Evolutionary conservation across 1,284 basidiomycete species (phyloP), one percentile per base, ranked within the genome.

Genomic region (Leucoagaricus sp.): DNA sequence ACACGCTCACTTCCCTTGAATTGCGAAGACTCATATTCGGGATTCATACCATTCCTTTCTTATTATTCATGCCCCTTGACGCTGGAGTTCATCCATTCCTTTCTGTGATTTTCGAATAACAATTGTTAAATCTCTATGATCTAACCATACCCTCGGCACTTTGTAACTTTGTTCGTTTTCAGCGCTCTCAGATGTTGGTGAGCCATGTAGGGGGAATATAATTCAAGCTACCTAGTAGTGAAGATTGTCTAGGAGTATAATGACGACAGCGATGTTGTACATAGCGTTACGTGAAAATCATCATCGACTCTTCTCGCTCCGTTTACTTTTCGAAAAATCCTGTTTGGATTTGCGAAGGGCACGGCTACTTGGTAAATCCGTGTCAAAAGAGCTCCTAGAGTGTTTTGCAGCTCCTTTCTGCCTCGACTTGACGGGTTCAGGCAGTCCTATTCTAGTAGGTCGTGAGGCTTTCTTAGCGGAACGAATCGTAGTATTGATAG

Each of bases 391-490:
- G 26, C 57, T 51, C 44, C 45, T 61, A 36, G 57, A 56, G 21
- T 33, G 56, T 47, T 40, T 52, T 31, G 53, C 45, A 15, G 33
- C 41, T 19, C 44, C 44, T 26, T 25, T 41, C 48, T 33, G 57
- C 53, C 45, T 54, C 53, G 33, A 36, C 17, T 49, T 47, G 4
- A 56, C 60, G 26, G 53, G 60, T 25, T 67, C 64, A 21, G 67
- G 63, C 8, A 61, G 54, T 19, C 69, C 68, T 36, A 70, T 68
- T 60, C 69, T 71, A n/a, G 62, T 40, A 4, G 67, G 69, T 62
- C 83, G 82, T 25, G 76, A 72, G 8, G 85, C 79, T 73, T 89
- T 94, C 74, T 98, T 97, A 8, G 91, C 93, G 10, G 83, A 84
- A 50, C 94, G 89, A 61, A 96, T 90, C 1, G 93, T 86, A 33